Conservation (phyloP, 2,329 filamentous ascomycete species). For the Fusarium palustre region DNA sequence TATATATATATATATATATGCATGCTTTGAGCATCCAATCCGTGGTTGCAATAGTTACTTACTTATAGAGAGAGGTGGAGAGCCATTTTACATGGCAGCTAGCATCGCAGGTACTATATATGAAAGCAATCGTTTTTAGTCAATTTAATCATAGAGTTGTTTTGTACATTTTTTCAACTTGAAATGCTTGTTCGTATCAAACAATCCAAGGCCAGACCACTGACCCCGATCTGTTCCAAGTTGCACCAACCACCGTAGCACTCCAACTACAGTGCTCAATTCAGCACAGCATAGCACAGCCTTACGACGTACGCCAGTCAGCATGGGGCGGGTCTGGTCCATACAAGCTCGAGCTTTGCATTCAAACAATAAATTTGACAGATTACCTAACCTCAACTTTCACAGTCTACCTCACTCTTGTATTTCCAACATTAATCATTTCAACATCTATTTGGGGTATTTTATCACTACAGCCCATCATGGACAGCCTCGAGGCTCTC, state of each 20-base stretch:
- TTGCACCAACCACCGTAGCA: conserved; percentile 8
- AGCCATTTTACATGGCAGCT: background rate
- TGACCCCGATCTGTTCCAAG: background rate
- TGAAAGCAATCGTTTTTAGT: background rate
- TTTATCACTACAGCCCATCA: conserved; percentile 1
- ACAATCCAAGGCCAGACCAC: background rate
- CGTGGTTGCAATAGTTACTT: background rate
- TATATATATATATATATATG: too few species aligned
- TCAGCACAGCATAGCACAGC: conserved; percentile 39
- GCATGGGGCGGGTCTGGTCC: conserved; percentile 33
- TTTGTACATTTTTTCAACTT: background rate
- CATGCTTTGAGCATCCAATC: background rate
- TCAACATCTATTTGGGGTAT: background rate
- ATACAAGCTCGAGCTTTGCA: conserved; percentile 28
- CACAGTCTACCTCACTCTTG: background rate
- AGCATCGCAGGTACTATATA: background rate
- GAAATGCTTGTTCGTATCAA: background rate
- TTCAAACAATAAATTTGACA: conserved; percentile 32
- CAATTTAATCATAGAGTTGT: background rate
- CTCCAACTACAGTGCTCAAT: conserved; percentile 23
- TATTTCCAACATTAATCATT: background rate
- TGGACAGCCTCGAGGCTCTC: conserved; percentile 32
- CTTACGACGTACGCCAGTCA: conserved; percentile 32
- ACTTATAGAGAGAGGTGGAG: background rate
- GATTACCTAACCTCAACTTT: conserved; percentile 20